Evolutionary conservation across 805 yeast species (phyloP).

Genomic region (Lachancea sp.): DNA sequence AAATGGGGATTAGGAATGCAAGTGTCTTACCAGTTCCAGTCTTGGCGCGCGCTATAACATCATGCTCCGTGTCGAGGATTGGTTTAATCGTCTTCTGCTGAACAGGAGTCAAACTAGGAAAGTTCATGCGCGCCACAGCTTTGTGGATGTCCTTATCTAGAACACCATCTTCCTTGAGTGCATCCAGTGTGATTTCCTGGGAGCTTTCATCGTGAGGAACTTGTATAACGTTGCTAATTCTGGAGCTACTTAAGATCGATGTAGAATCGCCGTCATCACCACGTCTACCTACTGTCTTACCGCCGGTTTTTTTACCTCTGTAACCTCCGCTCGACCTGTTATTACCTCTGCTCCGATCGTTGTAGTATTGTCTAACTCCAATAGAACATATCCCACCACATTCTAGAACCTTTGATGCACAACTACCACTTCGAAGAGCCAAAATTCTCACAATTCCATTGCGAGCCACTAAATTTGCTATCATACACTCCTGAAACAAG

Average conservation of each 20-base stretch:
- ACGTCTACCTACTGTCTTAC: neutral
- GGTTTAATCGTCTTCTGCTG: slow-evolving; percentile 60
- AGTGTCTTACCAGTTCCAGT: slow-evolving; percentile 95
- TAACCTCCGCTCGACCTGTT: neutral
- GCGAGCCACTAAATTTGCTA: slow-evolving; percentile 1
- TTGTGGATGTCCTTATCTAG: slow-evolving; percentile 27
- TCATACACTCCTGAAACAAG: slow-evolving; percentile 1
- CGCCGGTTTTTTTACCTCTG: neutral
- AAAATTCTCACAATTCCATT: neutral
- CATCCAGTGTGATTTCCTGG: slow-evolving; percentile 24
- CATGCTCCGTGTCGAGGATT: slow-evolving; percentile 45
- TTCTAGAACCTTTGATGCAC: no score
- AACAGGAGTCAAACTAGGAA: slow-evolving; percentile 55
- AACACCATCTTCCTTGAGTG: slow-evolving; percentile 26
- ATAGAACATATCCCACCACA: no score
- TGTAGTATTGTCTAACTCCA: neutral
- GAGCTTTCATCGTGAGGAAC: slow-evolving; percentile 3
- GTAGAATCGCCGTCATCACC: neutral
- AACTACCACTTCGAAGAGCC: no score
- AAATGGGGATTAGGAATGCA: slow-evolving; percentile 77
- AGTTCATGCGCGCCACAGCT: slow-evolving; percentile 41
- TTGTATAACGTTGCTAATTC: slow-evolving; percentile 4
- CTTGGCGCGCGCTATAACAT: slow-evolving; percentile 81
- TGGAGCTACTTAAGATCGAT: neutral
- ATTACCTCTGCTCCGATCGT: neutral